Evolutionary conservation across 805 yeast genomes (phyloP), one percentile per base, ranked within the genome.

Genomic region (Pichia gijzeniarum): DNA sequence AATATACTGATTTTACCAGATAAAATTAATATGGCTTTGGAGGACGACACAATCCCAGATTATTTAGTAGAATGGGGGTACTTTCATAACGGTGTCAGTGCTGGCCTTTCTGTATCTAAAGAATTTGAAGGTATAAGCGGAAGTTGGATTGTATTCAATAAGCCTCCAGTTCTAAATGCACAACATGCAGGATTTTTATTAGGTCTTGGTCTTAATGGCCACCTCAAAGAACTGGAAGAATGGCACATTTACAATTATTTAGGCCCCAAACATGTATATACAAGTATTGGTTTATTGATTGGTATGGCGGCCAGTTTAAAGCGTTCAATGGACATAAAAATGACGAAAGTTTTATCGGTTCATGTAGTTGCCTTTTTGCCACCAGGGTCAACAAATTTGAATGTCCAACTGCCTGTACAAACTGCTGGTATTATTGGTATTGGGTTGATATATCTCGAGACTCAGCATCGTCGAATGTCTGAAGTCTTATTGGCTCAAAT

Each of bases 211-310:
- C 67, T 93, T 27, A 87, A 87, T 63, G 98, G 98, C 0, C 96
- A 90, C 59, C 65, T 93, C 55, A 79, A 76, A 46, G 72, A 73
- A 35, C 65, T 93, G 21, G 98, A 91, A 57, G 96, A 93, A 61
- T 93, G 98, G 97, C 96, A 90, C 59, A 85, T 91, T 27, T 93
- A 88, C 61, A 90, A 91, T 58, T 89, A 88, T 53, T 67, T 93
- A 43, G 95, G 96, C 0, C 95, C 96, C 0, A 90, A 93, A 53
- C 88, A 86, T 56, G 77, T 83, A 3, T 75, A 75, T 35, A 86
- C 95, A 0, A 86, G 95, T 61, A 81, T 89, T 31, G 98, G 97
- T 0, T 69, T 93, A 38, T 67, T 93, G 31, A 64, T 93, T 16
- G 99, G 99, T 1, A 83, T 91, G 87, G 80, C 96, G 17, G 96